Evolutionary conservation across 345 rosid genomes (phyloP), one percentile per base, ranked within the genome.

Genomic region (Melastoma malabathricum): DNA sequence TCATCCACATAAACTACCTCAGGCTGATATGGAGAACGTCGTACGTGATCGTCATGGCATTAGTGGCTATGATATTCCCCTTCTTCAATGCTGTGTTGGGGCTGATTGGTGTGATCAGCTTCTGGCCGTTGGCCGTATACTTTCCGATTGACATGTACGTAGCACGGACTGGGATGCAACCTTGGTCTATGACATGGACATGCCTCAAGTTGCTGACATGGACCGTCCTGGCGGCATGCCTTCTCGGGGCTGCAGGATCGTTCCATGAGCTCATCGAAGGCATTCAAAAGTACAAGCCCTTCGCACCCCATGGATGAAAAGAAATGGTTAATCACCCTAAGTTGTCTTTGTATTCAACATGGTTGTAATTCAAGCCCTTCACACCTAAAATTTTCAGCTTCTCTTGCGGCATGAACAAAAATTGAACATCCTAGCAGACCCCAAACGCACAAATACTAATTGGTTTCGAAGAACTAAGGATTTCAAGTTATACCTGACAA

Each of bases 71-170:
- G 96, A 63, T 80, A 38, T 69, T 90, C 43, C 98, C 98, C 0
- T 86, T 90, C 82, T 90, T 90, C 89, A 90, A 84, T 20, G 80
- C 77, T 43, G 76, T 86, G 57, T 50, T 86, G 46, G 96, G 94
- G 13, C 78, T 90, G 16, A 61, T 90, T 0, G 98, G 98, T 13
- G 89, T 96, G 1, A 68, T 68, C 1, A 67, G 77, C 1, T 90
- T 90, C 59, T 90, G 94, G 89, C 96, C 98, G 2, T 60, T 90
- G 38, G 78, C 98, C 0, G 96, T 90, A 10, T 83, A 82, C 59
- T 86, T 90, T 27, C 98, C 98, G 0, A 62, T 84, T 20, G 83
- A 85, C 67, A 86, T 90, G 92, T 74, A 84, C 78, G 84, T 90
- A 3, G 78, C 78, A 0, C 67, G 80, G 39, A 9, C 73, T 4